A percentile compares a stretch with the other conserved stretches of the same genome.
Evolutionary conservation across 1,284 basidiomycete species (phyloP).

Genomic region (Mycena sp.): DNA sequence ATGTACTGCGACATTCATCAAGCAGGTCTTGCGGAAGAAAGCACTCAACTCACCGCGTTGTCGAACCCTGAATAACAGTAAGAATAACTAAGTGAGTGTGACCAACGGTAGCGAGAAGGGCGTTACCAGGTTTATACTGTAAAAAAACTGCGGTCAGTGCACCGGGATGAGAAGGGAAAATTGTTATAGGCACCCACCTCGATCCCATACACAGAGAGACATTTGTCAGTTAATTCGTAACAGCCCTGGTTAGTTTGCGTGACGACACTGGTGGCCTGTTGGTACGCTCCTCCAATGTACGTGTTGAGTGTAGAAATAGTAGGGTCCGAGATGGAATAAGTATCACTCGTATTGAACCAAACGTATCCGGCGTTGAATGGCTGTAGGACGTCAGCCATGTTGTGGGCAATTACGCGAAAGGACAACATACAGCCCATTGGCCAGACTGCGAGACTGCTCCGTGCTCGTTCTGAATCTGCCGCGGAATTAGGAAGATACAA

Average conservation of each 20-base stretch:
- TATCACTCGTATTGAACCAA: conserved; percentile 54
- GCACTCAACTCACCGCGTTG: conserved; percentile 9
- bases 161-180: background rate
- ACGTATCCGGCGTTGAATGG: conserved; percentile 52
- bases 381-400: background rate
- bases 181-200: conserved; percentile 46
- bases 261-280: conserved; percentile 49
- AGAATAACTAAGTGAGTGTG: background rate
- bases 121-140: conserved; percentile 59
- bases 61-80: conserved; percentile 5
- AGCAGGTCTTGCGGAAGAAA: background rate
- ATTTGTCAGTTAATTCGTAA: conserved; percentile 55
- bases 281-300: conserved; percentile 65
- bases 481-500: background rate
- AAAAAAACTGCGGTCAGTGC: background rate
- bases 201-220: conserved; percentile 61
- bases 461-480: background rate
- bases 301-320: conserved; percentile 58
- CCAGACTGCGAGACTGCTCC: conserved; percentile 23
- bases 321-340: conserved; percentile 57
- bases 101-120: background rate
- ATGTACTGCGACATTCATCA: conserved; percentile 27
- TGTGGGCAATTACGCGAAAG: background rate
- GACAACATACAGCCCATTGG: conserved; percentile 44
- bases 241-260: conserved; percentile 52